These are phyloP conservation scores for Cetraspora pellucida DNA, from an alignment of 192 early-diverging fungal species.

Conservation along the genomic window DNA sequence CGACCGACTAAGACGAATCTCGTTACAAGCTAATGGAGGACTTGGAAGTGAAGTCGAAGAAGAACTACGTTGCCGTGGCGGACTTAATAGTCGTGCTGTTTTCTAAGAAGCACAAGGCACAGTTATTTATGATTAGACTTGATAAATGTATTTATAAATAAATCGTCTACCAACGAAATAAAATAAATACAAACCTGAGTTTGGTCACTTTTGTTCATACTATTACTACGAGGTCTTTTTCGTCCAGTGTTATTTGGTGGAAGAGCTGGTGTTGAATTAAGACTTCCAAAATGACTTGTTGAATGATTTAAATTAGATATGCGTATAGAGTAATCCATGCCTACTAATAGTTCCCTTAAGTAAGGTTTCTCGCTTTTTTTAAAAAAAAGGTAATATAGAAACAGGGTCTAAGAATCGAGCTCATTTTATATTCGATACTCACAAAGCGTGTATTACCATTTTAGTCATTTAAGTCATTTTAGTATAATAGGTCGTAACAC, in stretches of 20 bases:
- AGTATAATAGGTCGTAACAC: too few species aligned
- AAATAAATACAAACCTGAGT: background rate
- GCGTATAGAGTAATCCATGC: conserved; percentile 7
- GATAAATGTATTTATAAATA: background rate
- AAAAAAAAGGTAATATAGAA: too few species aligned
- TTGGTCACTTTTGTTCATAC: conserved; percentile 5
- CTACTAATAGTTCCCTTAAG: background rate
- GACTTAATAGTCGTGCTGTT: conserved; percentile 13
- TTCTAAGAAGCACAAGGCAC: background rate
- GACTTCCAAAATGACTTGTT: background rate
- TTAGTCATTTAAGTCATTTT: too few species aligned
- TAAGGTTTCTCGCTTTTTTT: too few species aligned
- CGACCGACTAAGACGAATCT: background rate
- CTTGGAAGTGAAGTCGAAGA: too few species aligned
- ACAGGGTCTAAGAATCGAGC: too few species aligned
- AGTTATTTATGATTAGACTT: background rate
- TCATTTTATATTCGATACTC: too few species aligned
- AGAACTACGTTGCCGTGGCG: background rate
- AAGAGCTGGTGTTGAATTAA: background rate
- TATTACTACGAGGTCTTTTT: conserved; percentile 20
- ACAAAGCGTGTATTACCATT: too few species aligned
- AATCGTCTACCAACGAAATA: background rate
- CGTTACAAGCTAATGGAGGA: background rate
- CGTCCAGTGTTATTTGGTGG: background rate
- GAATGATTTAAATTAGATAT: conserved; percentile 1